Evolutionary conservation across 768 basidiomycete genomes (phyloP), one percentile per base, ranked within the genome.

Genomic region (Lactarius pseudohatsudake): DNA sequence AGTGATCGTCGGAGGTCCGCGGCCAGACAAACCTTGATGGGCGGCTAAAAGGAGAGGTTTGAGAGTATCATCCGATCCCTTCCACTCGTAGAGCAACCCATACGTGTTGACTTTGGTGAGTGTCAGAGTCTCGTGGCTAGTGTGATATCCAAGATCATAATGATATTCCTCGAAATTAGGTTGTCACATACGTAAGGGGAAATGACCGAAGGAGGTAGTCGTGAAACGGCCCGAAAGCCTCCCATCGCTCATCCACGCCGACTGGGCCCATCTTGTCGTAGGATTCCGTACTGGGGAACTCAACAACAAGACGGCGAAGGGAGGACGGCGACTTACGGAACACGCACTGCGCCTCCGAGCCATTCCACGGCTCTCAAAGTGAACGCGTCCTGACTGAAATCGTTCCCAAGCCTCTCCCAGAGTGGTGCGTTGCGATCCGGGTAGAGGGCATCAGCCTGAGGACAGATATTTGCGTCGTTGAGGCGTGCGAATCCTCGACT

Each of bases 81-180:
- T 75, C 86, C 85, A 88, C 26, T 81, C 80, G 71, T 84, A 86
- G 1, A 88, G 75, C n/a, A 88, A 77, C 0, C 83, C 86, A 58
- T 83, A 86, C 0, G 82, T 86, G 69, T 87, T 86, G 62, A 90
- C 82, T 66, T 81, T 80, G 7, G 82, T 82, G 62, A 88, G 75
- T 45, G 80, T 67, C 6, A 88, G 78, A 20, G 76, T 78, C 9
- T 79, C 69, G 70, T 87, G 84, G 20, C 85, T 86, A 47, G 38
- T 63, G 32, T 57, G 4, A 28, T 63, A 26, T 57, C 1, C 26
- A 34, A 41, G 26, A 6, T 38, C 41, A 1, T 41, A 41, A 43
- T 20, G 15, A 22, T 20, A 1, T 2, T 15, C n/a, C 22, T 22
- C 7, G 0, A 20, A 10, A 32, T 41, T 16, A 38, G 13, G 4